Conservation (phyloP, 805 yeast genomes). For the Candida xyloterini region DNA sequence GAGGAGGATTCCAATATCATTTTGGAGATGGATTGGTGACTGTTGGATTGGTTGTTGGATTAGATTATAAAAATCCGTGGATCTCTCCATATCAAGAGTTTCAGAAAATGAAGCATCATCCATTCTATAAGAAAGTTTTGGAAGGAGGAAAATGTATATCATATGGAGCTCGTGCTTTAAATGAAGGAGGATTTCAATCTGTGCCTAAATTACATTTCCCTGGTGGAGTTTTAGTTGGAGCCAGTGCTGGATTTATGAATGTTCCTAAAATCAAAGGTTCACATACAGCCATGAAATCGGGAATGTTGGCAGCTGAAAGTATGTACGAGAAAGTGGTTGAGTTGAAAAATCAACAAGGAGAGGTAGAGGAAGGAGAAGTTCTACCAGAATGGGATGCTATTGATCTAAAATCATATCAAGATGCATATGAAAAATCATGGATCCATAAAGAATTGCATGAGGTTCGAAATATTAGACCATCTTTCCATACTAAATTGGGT, state of each 20-base stretch:
- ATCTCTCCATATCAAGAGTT: constrained; percentile 94
- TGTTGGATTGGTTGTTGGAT: constrained; percentile 91
- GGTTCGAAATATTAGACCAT: constrained; percentile 90
- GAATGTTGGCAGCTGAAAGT: constrained; percentile 90
- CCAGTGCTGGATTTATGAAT: constrained; percentile 94
- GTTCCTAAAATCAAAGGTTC: constrained; percentile 98
- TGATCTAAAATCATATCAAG: constrained; percentile 58
- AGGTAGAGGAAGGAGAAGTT: constrained; percentile 35
- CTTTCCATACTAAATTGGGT: constrained; percentile 77
- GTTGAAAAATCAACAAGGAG: constrained; percentile 41
- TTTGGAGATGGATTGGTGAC: constrained; percentile 91
- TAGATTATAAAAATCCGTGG: constrained; percentile 94
- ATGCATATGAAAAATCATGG: constrained; percentile 75
- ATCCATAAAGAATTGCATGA: constrained; percentile 75
- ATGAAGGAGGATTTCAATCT: constrained; percentile 95
- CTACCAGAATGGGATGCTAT: constrained; percentile 41
- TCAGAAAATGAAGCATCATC: constrained; percentile 91
- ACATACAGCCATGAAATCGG: constrained; percentile 95
- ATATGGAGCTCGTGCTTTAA: constrained; percentile 93
- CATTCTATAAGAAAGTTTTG: constrained; percentile 69
- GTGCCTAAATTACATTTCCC: constrained; percentile 91
- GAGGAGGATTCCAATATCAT: constrained; percentile 97
- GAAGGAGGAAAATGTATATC: constrained; percentile 90
- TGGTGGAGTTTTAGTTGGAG: constrained; percentile 94
- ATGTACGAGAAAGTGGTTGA: constrained; percentile 52